Evolutionary conservation across 352 stramenopile genomes (phyloP).

Genomic region (Pythium sp.): DNA sequence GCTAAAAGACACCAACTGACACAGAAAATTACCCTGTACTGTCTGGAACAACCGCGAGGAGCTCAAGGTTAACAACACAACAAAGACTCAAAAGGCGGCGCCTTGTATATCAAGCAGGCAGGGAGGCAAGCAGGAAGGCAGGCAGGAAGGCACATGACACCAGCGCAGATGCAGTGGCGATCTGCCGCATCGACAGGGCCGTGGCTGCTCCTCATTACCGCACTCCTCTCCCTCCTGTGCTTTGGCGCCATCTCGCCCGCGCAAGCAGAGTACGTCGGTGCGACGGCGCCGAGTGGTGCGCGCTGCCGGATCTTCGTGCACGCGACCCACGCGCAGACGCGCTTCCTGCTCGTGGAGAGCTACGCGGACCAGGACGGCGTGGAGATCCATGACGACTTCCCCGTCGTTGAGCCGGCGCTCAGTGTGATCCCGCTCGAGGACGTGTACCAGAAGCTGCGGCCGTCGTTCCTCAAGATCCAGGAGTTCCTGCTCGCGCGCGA

Average conservation of each 20-base stretch:
- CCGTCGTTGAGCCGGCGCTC: constrained; percentile 23
- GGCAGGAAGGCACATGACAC: neutral
- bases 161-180: neutral
- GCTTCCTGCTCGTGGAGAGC: constrained; percentile 55
- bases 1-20: too few relatives aligned
- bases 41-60: too few relatives aligned
- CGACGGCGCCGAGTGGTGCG: constrained; percentile 18
- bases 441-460: constrained; percentile 43
- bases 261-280: constrained; percentile 13
- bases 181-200: neutral
- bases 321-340: constrained; percentile 28
- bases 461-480: constrained; percentile 44
- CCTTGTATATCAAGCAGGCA: neutral
- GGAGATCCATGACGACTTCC: constrained; percentile 44
- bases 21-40: neutral
- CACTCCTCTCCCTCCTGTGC: constrained; percentile 17
- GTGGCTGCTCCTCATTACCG: neutral
- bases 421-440: constrained; percentile 20
- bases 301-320: constrained; percentile 63
- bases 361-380: constrained; percentile 45
- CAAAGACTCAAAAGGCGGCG: neutral
- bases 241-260: neutral
- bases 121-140: too few relatives aligned
- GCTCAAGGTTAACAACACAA: neutral
- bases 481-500: constrained; percentile 23